Evolutionary conservation across 1,139 yeast species (phyloP).

Genomic region (Candida dubliniensis): DNA sequence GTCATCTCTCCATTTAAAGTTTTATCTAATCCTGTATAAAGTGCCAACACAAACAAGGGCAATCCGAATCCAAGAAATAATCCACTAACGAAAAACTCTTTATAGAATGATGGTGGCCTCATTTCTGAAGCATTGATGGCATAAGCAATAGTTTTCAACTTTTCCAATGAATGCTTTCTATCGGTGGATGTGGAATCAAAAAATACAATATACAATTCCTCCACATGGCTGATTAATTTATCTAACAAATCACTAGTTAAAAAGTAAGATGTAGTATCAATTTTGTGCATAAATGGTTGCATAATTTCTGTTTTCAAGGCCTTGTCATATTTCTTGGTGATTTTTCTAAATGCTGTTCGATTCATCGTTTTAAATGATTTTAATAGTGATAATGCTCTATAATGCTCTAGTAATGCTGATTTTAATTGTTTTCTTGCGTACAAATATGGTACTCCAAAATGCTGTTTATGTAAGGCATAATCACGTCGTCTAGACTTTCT

Average conservation of each 20-base stretch:
- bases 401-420: slow-evolving; percentile 75
- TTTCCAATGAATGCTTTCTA: slow-evolving; percentile 73
- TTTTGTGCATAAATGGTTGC: slow-evolving; percentile 56
- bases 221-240: slow-evolving; percentile 59
- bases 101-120: slow-evolving; percentile 34
- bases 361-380: slow-evolving; percentile 76
- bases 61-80: slow-evolving; percentile 66
- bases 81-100: slow-evolving; percentile 59
- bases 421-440: slow-evolving; percentile 76
- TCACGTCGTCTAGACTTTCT: slow-evolving; percentile 30
- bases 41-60: slow-evolving; percentile 57
- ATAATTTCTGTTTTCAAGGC: slow-evolving; percentile 52
- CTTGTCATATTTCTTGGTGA: slow-evolving; percentile 88
- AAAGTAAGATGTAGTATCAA: slow-evolving; percentile 55
- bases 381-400: slow-evolving; percentile 74
- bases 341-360: slow-evolving; percentile 84
- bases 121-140: slow-evolving; percentile 36
- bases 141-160: slow-evolving; percentile 53
- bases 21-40: slow-evolving; percentile 49
- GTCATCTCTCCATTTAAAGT: slow-evolving; percentile 41
- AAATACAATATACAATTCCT: slow-evolving; percentile 63
- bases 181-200: slow-evolving; percentile 67
- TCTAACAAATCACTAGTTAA: slow-evolving; percentile 67
- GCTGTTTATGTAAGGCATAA: slow-evolving; percentile 29
- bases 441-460: slow-evolving; percentile 58